Evolutionary conservation across 2,329 filamentous ascomycete genomes (phyloP).

Genomic region (Penicillium frequentans): DNA sequence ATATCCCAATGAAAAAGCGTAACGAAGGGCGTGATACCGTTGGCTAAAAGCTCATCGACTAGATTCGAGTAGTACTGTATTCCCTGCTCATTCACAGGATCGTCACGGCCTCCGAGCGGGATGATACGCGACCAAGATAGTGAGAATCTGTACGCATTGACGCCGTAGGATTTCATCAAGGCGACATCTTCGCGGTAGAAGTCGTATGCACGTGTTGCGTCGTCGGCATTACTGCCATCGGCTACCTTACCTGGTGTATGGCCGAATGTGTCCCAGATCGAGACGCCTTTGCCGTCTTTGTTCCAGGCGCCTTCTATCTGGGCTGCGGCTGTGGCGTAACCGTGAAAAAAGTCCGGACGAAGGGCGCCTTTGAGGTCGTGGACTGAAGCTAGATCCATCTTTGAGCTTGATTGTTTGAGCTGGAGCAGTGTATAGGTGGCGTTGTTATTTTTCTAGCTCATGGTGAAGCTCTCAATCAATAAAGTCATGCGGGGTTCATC

Average conservation of each 20-base stretch:
- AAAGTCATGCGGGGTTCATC: background rate
- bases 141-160: constrained; percentile 76
- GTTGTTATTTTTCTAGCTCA: background rate
- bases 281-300: constrained; percentile 71
- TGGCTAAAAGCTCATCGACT: constrained; percentile 70
- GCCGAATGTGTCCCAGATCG: constrained; percentile 82
- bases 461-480: background rate
- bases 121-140: constrained; percentile 75
- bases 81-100: constrained; percentile 74
- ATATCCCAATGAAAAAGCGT: constrained; percentile 84
- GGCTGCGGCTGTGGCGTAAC: constrained; percentile 31
- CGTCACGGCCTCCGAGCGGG: constrained; percentile 71
- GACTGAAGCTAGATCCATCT: constrained; percentile 26
- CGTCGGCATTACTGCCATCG: constrained; percentile 67
- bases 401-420: background rate
- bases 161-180: constrained; percentile 69
- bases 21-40: constrained; percentile 72
- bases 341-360: constrained; percentile 29
- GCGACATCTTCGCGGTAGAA: constrained; percentile 70
- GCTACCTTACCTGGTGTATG: constrained; percentile 74
- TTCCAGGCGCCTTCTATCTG: constrained; percentile 75
- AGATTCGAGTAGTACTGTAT: constrained; percentile 73
- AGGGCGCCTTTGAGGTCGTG: constrained; percentile 27
- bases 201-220: constrained; percentile 80
- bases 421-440: background rate